Evolutionary conservation across 176 grass and related monocot species (phyloP), one percentile per base, ranked within the genome.

Genomic region (Poa annua): DNA sequence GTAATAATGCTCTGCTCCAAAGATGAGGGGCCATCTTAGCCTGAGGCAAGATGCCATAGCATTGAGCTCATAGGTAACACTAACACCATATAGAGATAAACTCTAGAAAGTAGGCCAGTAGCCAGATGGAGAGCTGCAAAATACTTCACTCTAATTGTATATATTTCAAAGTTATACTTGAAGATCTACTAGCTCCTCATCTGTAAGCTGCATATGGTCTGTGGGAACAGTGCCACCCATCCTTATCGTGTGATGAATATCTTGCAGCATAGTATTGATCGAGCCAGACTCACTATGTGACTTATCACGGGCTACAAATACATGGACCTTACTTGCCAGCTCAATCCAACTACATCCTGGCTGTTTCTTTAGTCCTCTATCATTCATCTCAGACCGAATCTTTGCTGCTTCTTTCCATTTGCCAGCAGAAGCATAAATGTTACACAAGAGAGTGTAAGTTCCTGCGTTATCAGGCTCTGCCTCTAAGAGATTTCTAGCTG

Each of bases 271-370:
- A 70, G 32, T 13, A 16, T 84, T 79, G n/a, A 93, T 91, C 78
- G 71, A 60, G 0, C 79, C 84, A 78, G 68, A 85, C 21, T 93
- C 86, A 39, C 56, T 83, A 17, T 97, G 89, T 80, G 86, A 97
- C 74, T 88, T 93, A 79, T 97, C 94, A 80, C 87, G 84, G 34
- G 84, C 80, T 36, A 97, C 81, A 88, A 93, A 97, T 13, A 97
- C 85, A 88, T 97, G 89, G 61, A 97, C 91, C 74, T 78, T 91
- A 88, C 89, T 93, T 39, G 88, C 74, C 35, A 97, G 86, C 84
- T 93, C 94, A 22, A 97, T 88, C 94, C 94, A 97, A 87, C 91
- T 93, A 78, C 94, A 97, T 15, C 94, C 94, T 8, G 94, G 94
- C 54, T 97, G 94, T 80, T 97, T 97, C 76, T 91, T 97, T 17